Conservation (phyloP, 2,329 filamentous ascomycete species). For the Colletotrichum sublineola region DNA sequence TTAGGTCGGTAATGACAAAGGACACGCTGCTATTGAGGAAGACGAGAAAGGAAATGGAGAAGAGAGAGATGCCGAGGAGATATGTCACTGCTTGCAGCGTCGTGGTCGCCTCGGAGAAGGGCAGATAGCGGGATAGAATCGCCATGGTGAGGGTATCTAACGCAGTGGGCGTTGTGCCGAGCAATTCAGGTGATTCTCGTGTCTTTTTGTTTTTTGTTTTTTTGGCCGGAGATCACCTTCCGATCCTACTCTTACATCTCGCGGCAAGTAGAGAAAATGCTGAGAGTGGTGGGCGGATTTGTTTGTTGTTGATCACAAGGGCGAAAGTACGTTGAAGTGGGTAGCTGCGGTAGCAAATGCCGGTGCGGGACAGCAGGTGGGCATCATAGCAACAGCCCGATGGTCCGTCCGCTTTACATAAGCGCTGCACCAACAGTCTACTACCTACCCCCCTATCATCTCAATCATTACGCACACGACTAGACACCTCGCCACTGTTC, state of each 20-base stretch:
- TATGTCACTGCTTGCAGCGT: conserved; percentile 77
- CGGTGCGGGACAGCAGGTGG: conserved; percentile 30
- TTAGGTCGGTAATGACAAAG: conserved; percentile 86
- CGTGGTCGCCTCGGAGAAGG: conserved; percentile 72
- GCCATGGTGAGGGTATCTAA: conserved; percentile 28
- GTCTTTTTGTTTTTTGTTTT: neutral
- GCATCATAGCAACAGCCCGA: conserved; percentile 29
- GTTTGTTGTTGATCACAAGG: conserved; percentile 41
- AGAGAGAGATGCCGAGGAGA: conserved; percentile 84
- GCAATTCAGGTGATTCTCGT: conserved; percentile 33
- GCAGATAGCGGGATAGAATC: conserved; percentile 62
- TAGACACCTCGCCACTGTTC: conserved; percentile 20
- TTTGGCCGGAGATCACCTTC: conserved; percentile 30
- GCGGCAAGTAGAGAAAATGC: conserved; percentile 16
- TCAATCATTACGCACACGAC: conserved; percentile 26
- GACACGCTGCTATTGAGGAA: conserved; percentile 89
- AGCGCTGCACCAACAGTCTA: conserved; percentile 11
- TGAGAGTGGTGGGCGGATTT: neutral
- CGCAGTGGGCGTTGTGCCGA: conserved; percentile 22
- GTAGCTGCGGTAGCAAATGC: conserved; percentile 32
- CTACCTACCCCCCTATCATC: neutral
- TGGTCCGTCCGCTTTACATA: conserved; percentile 34
- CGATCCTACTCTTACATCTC: conserved; percentile 37
- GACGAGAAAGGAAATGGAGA: conserved; percentile 90
- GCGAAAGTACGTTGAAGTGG: conserved; percentile 18